Conservation (phyloP, 371 early-diverging fungal species). For the Mucor velutinosus region DNA sequence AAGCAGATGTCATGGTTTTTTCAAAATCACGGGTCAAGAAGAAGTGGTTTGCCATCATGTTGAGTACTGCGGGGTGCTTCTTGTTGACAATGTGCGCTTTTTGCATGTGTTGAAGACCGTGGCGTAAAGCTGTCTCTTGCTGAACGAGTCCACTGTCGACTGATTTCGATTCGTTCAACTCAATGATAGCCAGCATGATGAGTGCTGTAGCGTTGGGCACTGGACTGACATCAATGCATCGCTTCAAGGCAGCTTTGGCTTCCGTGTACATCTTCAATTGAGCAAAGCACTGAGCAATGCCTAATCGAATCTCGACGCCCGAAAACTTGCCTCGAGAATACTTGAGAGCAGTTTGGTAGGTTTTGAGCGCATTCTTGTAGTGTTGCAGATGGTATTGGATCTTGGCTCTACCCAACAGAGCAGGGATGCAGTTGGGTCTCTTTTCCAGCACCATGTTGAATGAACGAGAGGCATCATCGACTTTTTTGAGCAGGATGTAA, state of each 20-base stretch:
- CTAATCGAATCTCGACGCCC: slow-evolving; percentile 73
- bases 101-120: slow-evolving; percentile 54
- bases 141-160: slow-evolving; percentile 31
- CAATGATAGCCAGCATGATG: slow-evolving; percentile 72
- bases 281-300: slow-evolving; percentile 86
- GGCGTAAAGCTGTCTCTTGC: slow-evolving; percentile 35
- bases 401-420: slow-evolving; percentile 76
- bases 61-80: slow-evolving; percentile 53
- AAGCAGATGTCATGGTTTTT: slow-evolving; percentile 50
- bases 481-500: slow-evolving; percentile 57
- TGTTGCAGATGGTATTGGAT: slow-evolving; percentile 60
- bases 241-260: slow-evolving; percentile 73
- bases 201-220: slow-evolving; percentile 63
- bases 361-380: slow-evolving; percentile 64
- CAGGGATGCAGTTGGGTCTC: slow-evolving; percentile 71
- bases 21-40: slow-evolving; percentile 55
- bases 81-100: slow-evolving; percentile 52
- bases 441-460: slow-evolving; percentile 68
- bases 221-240: slow-evolving; percentile 61
- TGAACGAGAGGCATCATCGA: slow-evolving; percentile 69
- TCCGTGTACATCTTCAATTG: slow-evolving; percentile 69
- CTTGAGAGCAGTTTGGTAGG: slow-evolving; percentile 76
- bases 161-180: slow-evolving; percentile 74
- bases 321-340: slow-evolving; percentile 51
- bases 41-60: slow-evolving; percentile 61